phyloP scores from a whole-genome alignment of 2,329 filamentous ascomycete species.

The Decorospora gaudefroyi region DNA sequence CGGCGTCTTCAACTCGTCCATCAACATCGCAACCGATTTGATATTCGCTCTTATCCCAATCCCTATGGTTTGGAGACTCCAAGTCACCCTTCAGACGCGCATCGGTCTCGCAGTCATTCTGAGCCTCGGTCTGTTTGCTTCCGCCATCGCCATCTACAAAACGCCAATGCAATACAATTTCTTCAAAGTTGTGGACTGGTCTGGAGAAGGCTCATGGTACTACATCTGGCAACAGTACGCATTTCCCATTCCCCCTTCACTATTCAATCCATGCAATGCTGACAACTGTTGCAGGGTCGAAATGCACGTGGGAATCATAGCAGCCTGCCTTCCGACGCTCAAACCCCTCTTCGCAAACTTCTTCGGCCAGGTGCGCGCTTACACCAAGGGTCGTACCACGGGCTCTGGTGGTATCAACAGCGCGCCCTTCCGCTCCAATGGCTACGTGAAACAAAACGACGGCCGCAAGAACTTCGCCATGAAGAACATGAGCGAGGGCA shows the following conservation, averaged over 20 bases:
- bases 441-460: slow-evolving; percentile 24
- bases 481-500: slow-evolving; percentile 18
- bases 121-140: slow-evolving; percentile 45
- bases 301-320: slow-evolving; percentile 40
- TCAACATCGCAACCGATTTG: slow-evolving; percentile 49
- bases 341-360: slow-evolving; percentile 35
- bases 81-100: slow-evolving; percentile 50
- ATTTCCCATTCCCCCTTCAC: background rate
- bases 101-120: slow-evolving; percentile 44
- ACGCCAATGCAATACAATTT: slow-evolving; percentile 38
- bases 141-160: slow-evolving; percentile 30
- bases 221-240: slow-evolving; percentile 37
- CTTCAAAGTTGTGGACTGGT: slow-evolving; percentile 36
- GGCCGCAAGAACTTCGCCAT: slow-evolving; percentile 12
- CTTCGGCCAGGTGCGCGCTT: slow-evolving; percentile 30
- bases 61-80: slow-evolving; percentile 50
- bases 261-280: background rate
- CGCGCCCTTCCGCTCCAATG: slow-evolving; percentile 23
- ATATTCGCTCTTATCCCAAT: slow-evolving; percentile 51
- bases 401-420: slow-evolving; percentile 15
- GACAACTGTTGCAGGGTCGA: slow-evolving; percentile 29
- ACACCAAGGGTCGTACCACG: slow-evolving; percentile 18
- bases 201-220: slow-evolving; percentile 30
- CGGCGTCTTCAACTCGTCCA: slow-evolving; percentile 53
- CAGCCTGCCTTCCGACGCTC: slow-evolving; percentile 37